A percentile compares a stretch with the other conserved stretches of the same genome.
Evolutionary conservation across 192 early-diverging fungal genomes (phyloP).

Genomic region (Podila horticola): DNA sequence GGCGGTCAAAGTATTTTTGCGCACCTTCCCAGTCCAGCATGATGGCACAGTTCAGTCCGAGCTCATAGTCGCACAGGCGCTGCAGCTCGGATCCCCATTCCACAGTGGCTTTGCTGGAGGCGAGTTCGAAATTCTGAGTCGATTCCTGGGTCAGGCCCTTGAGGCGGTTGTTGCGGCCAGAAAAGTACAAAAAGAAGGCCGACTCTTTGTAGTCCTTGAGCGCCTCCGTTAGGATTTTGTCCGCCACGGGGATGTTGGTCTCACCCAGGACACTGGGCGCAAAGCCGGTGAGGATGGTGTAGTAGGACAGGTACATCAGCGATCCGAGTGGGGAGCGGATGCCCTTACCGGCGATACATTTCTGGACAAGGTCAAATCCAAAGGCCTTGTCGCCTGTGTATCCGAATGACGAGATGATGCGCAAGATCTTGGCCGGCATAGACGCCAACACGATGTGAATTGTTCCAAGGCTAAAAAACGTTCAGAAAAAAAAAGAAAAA

Average conservation of each 20-base stretch:
- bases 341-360: constrained; percentile 55
- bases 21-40: constrained; percentile 55
- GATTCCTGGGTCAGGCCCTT: constrained; percentile 59
- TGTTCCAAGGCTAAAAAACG: constrained; percentile 38
- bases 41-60: constrained; percentile 59
- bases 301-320: constrained; percentile 62
- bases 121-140: constrained; percentile 53
- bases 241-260: constrained; percentile 54
- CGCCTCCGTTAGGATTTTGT: constrained; percentile 56
- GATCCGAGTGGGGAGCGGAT: constrained; percentile 64
- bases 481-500: background rate
- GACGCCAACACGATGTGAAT: constrained; percentile 58
- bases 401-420: constrained; percentile 61
- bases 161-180: constrained; percentile 56
- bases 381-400: constrained; percentile 64
- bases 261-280: constrained; percentile 57
- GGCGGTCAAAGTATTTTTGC: constrained; percentile 40
- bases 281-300: constrained; percentile 59
- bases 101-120: constrained; percentile 37
- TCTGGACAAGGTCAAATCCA: constrained; percentile 61
- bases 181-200: constrained; percentile 61
- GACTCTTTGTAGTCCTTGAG: constrained; percentile 58
- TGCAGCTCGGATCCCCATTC: constrained; percentile 52
- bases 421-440: constrained; percentile 59
- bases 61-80: constrained; percentile 56